Conservation (phyloP, 2,329 filamentous ascomycete genomes). For the Fusarium sterilihyphosum region DNA sequence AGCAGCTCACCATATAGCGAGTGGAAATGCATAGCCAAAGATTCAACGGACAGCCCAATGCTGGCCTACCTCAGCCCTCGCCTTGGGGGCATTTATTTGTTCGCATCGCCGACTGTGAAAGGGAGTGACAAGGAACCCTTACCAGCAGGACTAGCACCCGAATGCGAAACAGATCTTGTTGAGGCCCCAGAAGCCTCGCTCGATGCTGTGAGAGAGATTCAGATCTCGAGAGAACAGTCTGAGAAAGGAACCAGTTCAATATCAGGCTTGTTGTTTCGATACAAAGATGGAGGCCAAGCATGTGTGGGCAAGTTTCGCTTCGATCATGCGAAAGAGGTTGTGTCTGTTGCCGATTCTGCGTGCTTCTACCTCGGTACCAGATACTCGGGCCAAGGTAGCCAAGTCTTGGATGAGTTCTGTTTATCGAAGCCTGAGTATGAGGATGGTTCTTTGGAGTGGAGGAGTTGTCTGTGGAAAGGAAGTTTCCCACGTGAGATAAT, state of each 20-base stretch:
- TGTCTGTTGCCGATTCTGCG: neutral
- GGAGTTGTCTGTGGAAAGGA: neutral
- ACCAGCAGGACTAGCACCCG: neutral
- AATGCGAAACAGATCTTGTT: neutral
- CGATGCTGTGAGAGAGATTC: neutral
- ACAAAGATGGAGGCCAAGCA: neutral
- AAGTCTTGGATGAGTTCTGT: neutral
- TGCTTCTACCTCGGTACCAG: neutral
- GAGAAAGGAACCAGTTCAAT: neutral
- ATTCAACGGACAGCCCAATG: neutral
- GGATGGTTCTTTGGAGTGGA: neutral
- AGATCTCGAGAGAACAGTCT: neutral
- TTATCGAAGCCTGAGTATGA: neutral
- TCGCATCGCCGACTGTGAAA: slow-evolving; percentile 1
- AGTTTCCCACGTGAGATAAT: neutral
- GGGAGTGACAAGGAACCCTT: neutral
- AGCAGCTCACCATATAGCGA: neutral
- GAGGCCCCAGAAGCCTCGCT: neutral
- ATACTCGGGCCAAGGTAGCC: too few relatives aligned
- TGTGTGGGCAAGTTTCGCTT: slow-evolving; percentile 9
- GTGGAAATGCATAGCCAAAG: slow-evolving; percentile 16
- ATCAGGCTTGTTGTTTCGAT: neutral
- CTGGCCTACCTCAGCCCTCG: neutral
- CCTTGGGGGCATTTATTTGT: neutral
- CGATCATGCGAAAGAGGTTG: neutral